phyloP scores from a whole-genome alignment of 2,329 filamentous ascomycete species.

The Fusarium temperatum region DNA sequence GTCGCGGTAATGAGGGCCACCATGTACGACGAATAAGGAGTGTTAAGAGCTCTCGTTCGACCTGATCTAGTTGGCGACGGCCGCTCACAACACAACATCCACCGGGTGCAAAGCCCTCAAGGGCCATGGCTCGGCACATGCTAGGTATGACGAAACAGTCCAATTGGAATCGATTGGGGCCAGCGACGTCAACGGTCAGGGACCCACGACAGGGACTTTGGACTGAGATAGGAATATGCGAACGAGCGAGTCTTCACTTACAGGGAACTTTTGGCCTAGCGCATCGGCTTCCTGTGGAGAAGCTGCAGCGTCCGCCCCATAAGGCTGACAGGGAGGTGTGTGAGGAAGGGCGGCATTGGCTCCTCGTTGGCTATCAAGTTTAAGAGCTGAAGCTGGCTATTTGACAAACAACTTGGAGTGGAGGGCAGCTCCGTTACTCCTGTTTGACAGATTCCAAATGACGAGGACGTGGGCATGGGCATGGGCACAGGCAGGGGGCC shows the following conservation, averaged over 20 bases:
- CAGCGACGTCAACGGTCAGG: background rate
- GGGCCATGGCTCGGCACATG: slow-evolving; percentile 16
- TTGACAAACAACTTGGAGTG: background rate
- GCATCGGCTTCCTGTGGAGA: slow-evolving; percentile 35
- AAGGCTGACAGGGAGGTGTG: slow-evolving; percentile 42
- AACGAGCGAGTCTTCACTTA: slow-evolving; percentile 16
- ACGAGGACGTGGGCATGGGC: background rate
- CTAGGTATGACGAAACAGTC: slow-evolving; percentile 23
- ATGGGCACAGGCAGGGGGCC: background rate
- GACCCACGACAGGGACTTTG: slow-evolving; percentile 14
- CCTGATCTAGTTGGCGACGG: slow-evolving; percentile 22
- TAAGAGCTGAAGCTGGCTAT: slow-evolving; percentile 19
- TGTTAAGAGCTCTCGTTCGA: slow-evolving; percentile 12
- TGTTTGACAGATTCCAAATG: slow-evolving; percentile 16
- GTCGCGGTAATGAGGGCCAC: slow-evolving; percentile 36
- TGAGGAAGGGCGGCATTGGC: slow-evolving; percentile 4
- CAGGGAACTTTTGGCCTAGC: slow-evolving; percentile 35
- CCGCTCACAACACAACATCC: slow-evolving; percentile 38
- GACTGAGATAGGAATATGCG: slow-evolving; percentile 2
- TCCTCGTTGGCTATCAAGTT: slow-evolving; percentile 18
- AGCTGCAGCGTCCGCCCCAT: slow-evolving; percentile 32
- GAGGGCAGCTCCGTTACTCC: background rate
- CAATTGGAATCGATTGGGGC: slow-evolving; percentile 14
- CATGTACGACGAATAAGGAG: slow-evolving; percentile 34
- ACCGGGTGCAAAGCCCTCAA: slow-evolving; percentile 25